Base-by-base conservation (phyloP, 1,139 yeast species). In the Yamadazyma aaseri region DNA sequence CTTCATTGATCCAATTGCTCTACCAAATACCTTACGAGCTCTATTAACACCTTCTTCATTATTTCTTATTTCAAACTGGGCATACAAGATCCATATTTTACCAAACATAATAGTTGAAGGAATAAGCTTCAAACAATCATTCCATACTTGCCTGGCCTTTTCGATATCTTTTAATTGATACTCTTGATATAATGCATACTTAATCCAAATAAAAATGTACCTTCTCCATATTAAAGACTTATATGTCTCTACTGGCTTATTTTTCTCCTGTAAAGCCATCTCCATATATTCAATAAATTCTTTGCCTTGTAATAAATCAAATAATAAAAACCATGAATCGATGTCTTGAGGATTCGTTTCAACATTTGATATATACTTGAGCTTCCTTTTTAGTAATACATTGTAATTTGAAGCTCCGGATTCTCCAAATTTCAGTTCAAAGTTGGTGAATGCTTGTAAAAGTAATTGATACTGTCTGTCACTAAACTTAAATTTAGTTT, bases 251-350 rank as follows among this genome's bases (percentile, higher is more conserved):
- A 24, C 14, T 0, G 84, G 78, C 2, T 41, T 37, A 3, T 53
- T 41, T 0, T 57, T 43, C 2, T 23, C 21, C n/a, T 29, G 13
- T 1, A 76, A 55, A 0, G 86, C 76, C 6, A 69, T 56, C 36
- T 76, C 35, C 78, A 48, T 71, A 80, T 2, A 63, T 53, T 6
- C 52, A 51, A 18, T 64, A 38, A 24, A 59, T 41, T 33, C 52
- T 37, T 22, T 45, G 5, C 42, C 60, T 30, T 57, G 58, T 20
- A 65, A 45, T 15, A 85, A 50, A 14, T 72, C 68, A 2, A 86
- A 46, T 46, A 81, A 80, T 0, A 76, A 56, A 87, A 95, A 87
- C 97, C 97, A 89, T 0, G 79, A 62, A 50, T 84, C 94, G 54
- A 78, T 81, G 56, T 86, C 86, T 1, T 44, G 32, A 0, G 86